Percentiles rank a stretch among this genome's conserved stretches.
Evolutionary conservation across 495 filamentous ascomycete species (phyloP).

Genomic region (Daldinia decipiens): DNA sequence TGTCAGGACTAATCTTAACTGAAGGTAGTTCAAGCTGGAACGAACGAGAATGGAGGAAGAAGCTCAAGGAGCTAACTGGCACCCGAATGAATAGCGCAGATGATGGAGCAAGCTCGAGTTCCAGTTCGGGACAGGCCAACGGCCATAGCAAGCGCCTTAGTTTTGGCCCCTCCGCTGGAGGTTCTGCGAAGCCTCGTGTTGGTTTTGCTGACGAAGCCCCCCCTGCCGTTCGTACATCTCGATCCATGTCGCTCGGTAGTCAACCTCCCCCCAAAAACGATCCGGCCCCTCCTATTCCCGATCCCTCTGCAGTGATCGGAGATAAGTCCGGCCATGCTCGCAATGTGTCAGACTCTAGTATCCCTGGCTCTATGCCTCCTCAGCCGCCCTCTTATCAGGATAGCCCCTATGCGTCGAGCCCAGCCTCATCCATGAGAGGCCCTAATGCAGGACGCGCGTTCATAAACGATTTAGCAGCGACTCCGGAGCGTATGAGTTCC

Average conservation of each 20-base stretch:
- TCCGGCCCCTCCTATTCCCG: slow-evolving; percentile 56
- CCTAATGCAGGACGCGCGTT: slow-evolving; percentile 49
- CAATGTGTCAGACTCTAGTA: slow-evolving; percentile 51
- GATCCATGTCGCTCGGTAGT: slow-evolving; percentile 58
- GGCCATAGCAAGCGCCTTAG: slow-evolving; percentile 74
- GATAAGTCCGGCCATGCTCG: slow-evolving; percentile 49
- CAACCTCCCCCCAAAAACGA: slow-evolving; percentile 56
- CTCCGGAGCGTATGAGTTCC: slow-evolving; percentile 67
- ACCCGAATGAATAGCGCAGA: slow-evolving; percentile 71
- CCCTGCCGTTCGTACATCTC: slow-evolving; percentile 64
- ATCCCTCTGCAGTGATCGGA: slow-evolving; percentile 61
- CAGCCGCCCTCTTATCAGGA: slow-evolving; percentile 34
- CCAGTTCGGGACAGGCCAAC: slow-evolving; percentile 67
- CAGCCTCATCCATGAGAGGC: slow-evolving; percentile 37
- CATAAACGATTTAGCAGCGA: slow-evolving; percentile 54
- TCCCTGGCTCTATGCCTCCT: slow-evolving; percentile 58
- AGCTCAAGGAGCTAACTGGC: slow-evolving; percentile 90
- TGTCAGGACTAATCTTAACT: slow-evolving; percentile 78
- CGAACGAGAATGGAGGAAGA: slow-evolving; percentile 89
- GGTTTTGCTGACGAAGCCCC: slow-evolving; percentile 71
- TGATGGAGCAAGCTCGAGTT: slow-evolving; percentile 56
- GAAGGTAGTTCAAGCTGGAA: slow-evolving; percentile 82
- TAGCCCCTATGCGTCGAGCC: slow-evolving; percentile 33
- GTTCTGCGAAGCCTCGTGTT: slow-evolving; percentile 57
- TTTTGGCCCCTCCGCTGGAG: slow-evolving; percentile 59